Evolutionary conservation across 225 moss, liverwort and hornwort genomes (phyloP).

Genomic region (Bryum argenteum): DNA sequence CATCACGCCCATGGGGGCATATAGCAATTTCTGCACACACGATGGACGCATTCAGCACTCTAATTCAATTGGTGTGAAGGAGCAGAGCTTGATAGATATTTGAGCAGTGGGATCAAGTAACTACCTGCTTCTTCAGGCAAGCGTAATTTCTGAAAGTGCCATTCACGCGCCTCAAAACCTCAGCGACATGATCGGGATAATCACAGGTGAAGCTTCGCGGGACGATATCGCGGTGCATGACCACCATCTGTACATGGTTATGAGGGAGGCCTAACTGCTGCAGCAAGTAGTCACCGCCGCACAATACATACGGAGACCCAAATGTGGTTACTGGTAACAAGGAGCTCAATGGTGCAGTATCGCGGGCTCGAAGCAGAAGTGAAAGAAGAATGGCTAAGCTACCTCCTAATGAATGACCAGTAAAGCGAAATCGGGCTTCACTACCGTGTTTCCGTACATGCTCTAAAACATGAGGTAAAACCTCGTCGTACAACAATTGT

Average conservation of each 20-base stretch:
- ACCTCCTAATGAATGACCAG: constrained; percentile 89
- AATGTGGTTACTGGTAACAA: constrained; percentile 81
- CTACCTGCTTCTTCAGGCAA: constrained; percentile 76
- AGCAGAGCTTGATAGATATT: no score
- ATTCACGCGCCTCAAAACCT: constrained; percentile 75
- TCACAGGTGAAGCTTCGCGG: constrained; percentile 79
- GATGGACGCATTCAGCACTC: constrained; percentile 15
- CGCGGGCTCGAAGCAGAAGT: constrained; percentile 76
- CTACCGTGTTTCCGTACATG: constrained; percentile 56
- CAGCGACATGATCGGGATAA: constrained; percentile 76
- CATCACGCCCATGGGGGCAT: constrained; percentile 87
- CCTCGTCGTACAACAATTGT: constrained; percentile 30
- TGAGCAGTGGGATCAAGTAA: neutral
- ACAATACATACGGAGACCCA: constrained; percentile 79
- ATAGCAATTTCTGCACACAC: constrained; percentile 64
- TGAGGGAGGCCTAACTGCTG: constrained; percentile 65
- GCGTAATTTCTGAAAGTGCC: constrained; percentile 74
- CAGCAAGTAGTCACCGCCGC: constrained; percentile 82
- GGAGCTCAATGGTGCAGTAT: constrained; percentile 52
- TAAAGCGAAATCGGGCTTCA: constrained; percentile 60
- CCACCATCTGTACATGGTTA: constrained; percentile 74
- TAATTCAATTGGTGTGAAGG: no score
- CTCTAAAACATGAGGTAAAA: constrained; percentile 54
- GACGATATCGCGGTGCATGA: constrained; percentile 89
- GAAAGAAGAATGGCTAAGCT: constrained; percentile 69